These are phyloP conservation scores for Colletotrichum gigasporum DNA, from an alignment of 2,329 filamentous ascomycete species.

Conservation along the genomic window DNA sequence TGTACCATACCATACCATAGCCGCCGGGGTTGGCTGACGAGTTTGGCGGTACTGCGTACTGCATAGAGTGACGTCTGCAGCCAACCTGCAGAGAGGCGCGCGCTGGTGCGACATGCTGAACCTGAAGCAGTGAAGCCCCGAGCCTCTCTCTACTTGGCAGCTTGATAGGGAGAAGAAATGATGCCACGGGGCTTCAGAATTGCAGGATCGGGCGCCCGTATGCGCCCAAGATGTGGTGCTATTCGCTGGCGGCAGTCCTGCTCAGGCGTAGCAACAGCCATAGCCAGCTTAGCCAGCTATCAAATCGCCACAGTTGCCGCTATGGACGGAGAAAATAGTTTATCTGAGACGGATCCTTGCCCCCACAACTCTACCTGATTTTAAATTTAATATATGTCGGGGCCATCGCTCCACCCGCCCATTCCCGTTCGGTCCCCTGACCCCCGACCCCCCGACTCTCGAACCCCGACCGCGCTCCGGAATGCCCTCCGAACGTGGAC, in stretches of 20 bases:
- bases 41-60: background rate
- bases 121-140: background rate
- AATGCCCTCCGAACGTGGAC: conserved; percentile 14
- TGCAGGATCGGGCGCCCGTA: background rate
- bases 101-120: conserved; percentile 20
- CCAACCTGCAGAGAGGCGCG: conserved; percentile 13
- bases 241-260: background rate
- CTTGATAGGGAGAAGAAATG: background rate
- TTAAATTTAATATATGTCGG: conserved; percentile 18
- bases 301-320: no score
- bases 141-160: no score
- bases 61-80: conserved; percentile 5
- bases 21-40: conserved; percentile 2
- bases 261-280: background rate
- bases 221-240: background rate
- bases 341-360: conserved; percentile 13
- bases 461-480: background rate
- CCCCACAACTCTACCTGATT: conserved; percentile 25
- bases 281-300: background rate
- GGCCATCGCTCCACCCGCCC: background rate
- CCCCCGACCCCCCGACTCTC: conserved; percentile 2
- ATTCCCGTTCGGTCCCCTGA: conserved; percentile 2
- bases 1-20: background rate
- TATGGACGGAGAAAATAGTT: conserved; percentile 17
- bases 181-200: background rate